These are phyloP conservation scores for Pyrrhoderma noxium DNA, from an alignment of 1,284 basidiomycete species.

Conservation along the genomic window DNA sequence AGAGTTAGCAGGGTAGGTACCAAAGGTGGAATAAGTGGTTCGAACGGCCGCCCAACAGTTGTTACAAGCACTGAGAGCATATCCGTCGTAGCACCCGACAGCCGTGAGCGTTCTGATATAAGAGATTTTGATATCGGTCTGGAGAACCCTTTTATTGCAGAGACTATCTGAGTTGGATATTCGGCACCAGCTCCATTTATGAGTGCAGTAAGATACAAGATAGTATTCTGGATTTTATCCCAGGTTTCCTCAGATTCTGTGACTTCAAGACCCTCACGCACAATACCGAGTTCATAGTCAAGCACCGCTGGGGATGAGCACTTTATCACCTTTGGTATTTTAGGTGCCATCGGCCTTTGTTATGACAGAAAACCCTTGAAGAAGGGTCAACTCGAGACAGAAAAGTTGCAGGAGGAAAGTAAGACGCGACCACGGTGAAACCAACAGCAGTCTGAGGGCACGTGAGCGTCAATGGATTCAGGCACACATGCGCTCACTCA, in stretches of 20 bases:
- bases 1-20: constrained; percentile 62
- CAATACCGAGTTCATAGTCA: constrained; percentile 32
- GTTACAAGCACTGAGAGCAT: constrained; percentile 49
- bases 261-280: constrained; percentile 41
- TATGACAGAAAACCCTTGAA: not conserved
- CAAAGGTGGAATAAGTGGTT: constrained; percentile 60
- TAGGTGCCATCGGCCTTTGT: constrained; percentile 20
- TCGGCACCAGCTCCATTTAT: constrained; percentile 51
- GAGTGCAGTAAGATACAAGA: constrained; percentile 48
- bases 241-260: constrained; percentile 78
- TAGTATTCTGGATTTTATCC: constrained; percentile 61
- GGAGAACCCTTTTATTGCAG: constrained; percentile 46
- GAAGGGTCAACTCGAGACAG: not conserved
- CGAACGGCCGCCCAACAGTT: constrained; percentile 56
- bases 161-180: constrained; percentile 48
- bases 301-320: constrained; percentile 6
- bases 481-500: not conserved
- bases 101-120: constrained; percentile 68
- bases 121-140: constrained; percentile 55
- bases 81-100: constrained; percentile 69
- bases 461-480: not conserved
- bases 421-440: constrained; percentile 4
- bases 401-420: constrained; percentile 2
- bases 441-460: not conserved
- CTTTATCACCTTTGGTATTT: constrained; percentile 19